Base-by-base conservation (phyloP, 2,329 filamentous ascomycete species). In the Fusarium duplospermum region DNA sequence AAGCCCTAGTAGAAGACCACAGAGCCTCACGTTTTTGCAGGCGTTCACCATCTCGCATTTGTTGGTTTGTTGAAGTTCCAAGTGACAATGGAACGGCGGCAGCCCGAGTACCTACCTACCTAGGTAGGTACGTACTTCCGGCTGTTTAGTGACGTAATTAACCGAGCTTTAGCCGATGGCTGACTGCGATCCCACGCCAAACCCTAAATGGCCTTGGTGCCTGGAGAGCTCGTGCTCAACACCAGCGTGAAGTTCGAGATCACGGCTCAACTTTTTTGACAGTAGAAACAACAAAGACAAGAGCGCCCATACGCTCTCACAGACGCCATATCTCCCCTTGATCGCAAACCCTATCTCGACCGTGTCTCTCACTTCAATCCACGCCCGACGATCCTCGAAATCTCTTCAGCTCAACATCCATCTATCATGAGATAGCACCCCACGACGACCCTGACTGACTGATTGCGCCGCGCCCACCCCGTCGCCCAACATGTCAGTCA, bases 401-500 rank as follows among this genome's bases (percentile, higher is more conserved):
- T 59, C n/a, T 18, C 29, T 8, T 59, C 27, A 2, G 20, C 9
- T 52, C 47, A 56, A 20, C 65, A 22, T 47, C 54, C 13, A 5
- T 61, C 71, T 76, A 79, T 71, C 74, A 79, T 75, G 76, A 67
- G 66, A 77, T 77, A 75, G 69, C 67, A 76, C 64, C 68, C 40
- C 35, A 59, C 68, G 29, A 65, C 35, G 1, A 67, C 54, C 67
- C 75, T 76, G 76, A 79, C 80, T 78, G 79, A 79, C 76, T 69
- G 72, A 70, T 75, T 71, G 74, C 73, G 73, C 67, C 69, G 64
- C 67, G 62, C 59, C 22, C 29, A 45, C 64, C 67, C 62, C 70
- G 74, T 79, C 71, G 76, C 77, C 80, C 81, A 83, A 71, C 65
- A 88, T 88, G 87, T 86, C 87, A 78, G 82, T 82, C 81, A 83